Percentiles rank a stretch among this genome's conserved stretches.
Evolutionary conservation across 129 eudicot species (phyloP).

Genomic region (Artemisia argyi): DNA sequence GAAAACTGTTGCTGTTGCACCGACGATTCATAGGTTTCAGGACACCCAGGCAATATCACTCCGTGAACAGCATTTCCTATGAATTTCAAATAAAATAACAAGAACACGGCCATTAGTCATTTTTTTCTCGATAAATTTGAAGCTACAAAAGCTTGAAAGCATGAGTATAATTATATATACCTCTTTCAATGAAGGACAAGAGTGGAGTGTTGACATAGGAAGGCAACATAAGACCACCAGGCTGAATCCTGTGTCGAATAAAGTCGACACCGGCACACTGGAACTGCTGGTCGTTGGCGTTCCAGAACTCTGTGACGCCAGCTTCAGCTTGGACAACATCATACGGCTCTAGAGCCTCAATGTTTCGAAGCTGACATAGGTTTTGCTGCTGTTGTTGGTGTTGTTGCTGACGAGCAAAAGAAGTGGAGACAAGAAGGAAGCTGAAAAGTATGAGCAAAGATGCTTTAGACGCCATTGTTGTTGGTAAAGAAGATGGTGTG

Average conservation of each 20-base stretch:
- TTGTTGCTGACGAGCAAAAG: conserved; percentile 33
- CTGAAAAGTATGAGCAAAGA: conserved; percentile 22
- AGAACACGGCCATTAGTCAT: too few species aligned
- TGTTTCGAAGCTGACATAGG: conserved; percentile 50
- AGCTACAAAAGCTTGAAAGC: too few species aligned
- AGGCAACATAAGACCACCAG: conserved; percentile 62
- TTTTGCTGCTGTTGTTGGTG: conserved; percentile 22
- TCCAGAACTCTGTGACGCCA: conserved; percentile 66
- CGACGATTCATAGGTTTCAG: conserved; percentile 55
- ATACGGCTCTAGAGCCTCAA: conserved; percentile 54
- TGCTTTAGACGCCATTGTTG: conserved; percentile 31
- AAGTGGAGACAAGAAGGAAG: conserved; percentile 9
- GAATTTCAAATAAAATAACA: not conserved
- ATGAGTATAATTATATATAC: conserved; percentile 14
- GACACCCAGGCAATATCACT: conserved; percentile 56
- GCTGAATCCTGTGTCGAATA: conserved; percentile 45
- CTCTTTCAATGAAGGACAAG: conserved; percentile 48
- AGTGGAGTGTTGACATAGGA: conserved; percentile 60
- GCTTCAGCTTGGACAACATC: conserved; percentile 54
- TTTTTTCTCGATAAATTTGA: too few species aligned
- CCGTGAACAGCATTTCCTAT: conserved; percentile 57
- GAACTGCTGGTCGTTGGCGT: conserved; percentile 43
- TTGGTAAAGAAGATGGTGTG: conserved; percentile 15
- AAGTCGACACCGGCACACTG: conserved; percentile 64
- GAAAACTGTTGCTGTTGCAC: conserved; percentile 38